Conservation (phyloP, 2,329 filamentous ascomycete genomes). For the Hypoxylon sp. region DNA sequence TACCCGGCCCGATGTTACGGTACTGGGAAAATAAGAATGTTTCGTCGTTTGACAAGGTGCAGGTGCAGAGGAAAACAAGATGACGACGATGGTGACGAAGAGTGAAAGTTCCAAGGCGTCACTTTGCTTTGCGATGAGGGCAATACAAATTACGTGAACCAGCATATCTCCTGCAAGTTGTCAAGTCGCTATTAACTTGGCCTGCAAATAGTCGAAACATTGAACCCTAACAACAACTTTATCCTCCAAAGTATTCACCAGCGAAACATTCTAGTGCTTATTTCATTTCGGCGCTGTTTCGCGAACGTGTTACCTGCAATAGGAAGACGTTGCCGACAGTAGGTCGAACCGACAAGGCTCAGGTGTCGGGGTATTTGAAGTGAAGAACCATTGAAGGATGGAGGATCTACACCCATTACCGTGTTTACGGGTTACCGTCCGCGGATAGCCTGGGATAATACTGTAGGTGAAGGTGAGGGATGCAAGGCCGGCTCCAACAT, state of each 20-base stretch:
- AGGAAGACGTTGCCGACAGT: slow-evolving; percentile 5
- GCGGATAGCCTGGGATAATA: too few species aligned
- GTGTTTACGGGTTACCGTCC: slow-evolving; percentile 4
- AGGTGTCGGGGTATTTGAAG: slow-evolving; percentile 24
- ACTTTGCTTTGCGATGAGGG: slow-evolving; percentile 11
- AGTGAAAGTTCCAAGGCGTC: slow-evolving; percentile 12
- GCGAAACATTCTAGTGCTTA: too few species aligned
- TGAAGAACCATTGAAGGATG: slow-evolving; percentile 15
- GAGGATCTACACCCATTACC: slow-evolving; percentile 20
- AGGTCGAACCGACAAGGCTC: too few species aligned
- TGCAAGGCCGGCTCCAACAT: too few species aligned
- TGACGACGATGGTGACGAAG: slow-evolving; percentile 20
- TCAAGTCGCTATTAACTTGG: too few species aligned
- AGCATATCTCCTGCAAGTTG: slow-evolving; percentile 30
- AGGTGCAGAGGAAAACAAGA: slow-evolving; percentile 16
- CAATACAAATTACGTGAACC: slow-evolving; percentile 22
- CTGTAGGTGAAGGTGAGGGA: too few species aligned
- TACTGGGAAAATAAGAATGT: slow-evolving; percentile 6
- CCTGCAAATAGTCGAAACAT: too few species aligned
- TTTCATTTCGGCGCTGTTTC: slow-evolving; percentile 10
- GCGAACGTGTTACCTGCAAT: neutral
- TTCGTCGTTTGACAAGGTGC: slow-evolving; percentile 15
- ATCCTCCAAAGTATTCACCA: too few species aligned
- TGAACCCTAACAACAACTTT: too few species aligned
- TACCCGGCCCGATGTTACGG: slow-evolving; percentile 25